Conservation (phyloP, 441 rosid species). For the Erysimum cheiri region DNA sequence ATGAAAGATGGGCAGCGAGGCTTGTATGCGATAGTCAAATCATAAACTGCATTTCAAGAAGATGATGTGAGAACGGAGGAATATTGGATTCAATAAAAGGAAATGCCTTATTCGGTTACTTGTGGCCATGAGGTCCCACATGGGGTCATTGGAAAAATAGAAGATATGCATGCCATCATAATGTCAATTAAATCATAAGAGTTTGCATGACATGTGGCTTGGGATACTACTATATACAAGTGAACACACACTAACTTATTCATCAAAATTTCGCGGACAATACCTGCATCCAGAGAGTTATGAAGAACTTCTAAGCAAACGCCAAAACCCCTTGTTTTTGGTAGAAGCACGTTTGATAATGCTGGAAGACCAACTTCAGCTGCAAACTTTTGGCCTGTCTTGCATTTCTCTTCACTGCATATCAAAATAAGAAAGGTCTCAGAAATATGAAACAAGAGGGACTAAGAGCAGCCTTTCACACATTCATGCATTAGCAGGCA, state of each 20-base stretch:
- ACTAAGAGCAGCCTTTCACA: conserved; percentile 7
- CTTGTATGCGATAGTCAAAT: conserved; percentile 88
- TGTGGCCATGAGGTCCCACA: conserved; percentile 16
- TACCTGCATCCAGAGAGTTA: conserved; percentile 87
- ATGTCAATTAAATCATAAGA: not conserved
- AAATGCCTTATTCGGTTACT: not conserved
- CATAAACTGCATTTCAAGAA: conserved; percentile 76
- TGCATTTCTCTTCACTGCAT: conserved; percentile 85
- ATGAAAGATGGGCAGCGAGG: conserved; percentile 76
- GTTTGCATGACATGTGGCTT: not conserved
- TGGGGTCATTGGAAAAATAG: not conserved
- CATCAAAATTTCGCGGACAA: conserved; percentile 8
- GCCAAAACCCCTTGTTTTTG: conserved; percentile 84
- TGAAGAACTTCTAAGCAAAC: conserved; percentile 76
- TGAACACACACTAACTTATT: not conserved
- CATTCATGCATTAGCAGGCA: conserved; percentile 20
- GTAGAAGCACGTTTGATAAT: conserved; percentile 79
- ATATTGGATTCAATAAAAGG: conserved; percentile 4
- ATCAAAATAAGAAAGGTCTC: conserved; percentile 36
- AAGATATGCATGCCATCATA: not conserved
- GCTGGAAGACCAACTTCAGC: conserved; percentile 81
- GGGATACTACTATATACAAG: not conserved
- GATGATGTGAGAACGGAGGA: conserved; percentile 4
- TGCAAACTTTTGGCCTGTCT: conserved; percentile 71
- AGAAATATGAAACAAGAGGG: conserved; percentile 16